Percentiles rank a stretch among this genome's conserved stretches.
Conservation (phyloP, 345 rosid genomes). For the Limnanthes douglasii region DNA sequence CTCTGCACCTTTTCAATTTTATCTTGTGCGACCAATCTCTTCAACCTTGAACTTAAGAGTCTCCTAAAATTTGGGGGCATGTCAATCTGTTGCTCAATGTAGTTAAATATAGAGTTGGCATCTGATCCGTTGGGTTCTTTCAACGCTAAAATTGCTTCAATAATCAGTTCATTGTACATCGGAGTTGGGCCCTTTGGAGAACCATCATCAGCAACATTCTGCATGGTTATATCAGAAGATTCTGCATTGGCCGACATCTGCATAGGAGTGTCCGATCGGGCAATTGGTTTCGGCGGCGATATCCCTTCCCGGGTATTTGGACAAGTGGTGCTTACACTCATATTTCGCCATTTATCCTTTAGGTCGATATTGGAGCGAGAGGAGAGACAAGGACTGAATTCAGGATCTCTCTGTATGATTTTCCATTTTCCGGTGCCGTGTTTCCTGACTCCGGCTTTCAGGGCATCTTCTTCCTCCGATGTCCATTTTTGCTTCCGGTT, state of each 20-base stretch:
- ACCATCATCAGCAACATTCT: too few species aligned
- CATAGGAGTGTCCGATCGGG: too few species aligned
- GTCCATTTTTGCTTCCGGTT: constrained; percentile 71
- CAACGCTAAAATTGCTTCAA: constrained; percentile 74
- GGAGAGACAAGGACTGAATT: constrained; percentile 34
- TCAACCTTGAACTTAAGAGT: constrained; percentile 32
- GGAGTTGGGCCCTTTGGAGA: too few species aligned
- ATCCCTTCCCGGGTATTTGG: too few species aligned
- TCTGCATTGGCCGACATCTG: too few species aligned
- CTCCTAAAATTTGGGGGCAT: constrained; percentile 57
- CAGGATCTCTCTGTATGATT: constrained; percentile 48
- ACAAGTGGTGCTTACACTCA: too few species aligned
- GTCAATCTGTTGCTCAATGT: constrained; percentile 64
- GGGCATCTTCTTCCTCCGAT: constrained; percentile 60
- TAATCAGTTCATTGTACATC: too few species aligned
- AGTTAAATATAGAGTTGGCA: constrained; percentile 51
- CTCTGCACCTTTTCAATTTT: constrained; percentile 67
- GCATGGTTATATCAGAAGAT: too few species aligned
- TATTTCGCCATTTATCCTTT: too few species aligned
- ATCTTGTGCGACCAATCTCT: constrained; percentile 32
- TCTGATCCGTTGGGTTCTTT: constrained; percentile 81
- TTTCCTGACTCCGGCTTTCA: constrained; percentile 51
- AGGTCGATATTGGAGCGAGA: constrained; percentile 71
- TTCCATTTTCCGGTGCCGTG: constrained; percentile 75
- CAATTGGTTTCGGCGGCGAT: too few species aligned